Evolutionary conservation across 2,329 filamentous ascomycete genomes (phyloP).

Genomic region (Botrytis cinerea): DNA sequence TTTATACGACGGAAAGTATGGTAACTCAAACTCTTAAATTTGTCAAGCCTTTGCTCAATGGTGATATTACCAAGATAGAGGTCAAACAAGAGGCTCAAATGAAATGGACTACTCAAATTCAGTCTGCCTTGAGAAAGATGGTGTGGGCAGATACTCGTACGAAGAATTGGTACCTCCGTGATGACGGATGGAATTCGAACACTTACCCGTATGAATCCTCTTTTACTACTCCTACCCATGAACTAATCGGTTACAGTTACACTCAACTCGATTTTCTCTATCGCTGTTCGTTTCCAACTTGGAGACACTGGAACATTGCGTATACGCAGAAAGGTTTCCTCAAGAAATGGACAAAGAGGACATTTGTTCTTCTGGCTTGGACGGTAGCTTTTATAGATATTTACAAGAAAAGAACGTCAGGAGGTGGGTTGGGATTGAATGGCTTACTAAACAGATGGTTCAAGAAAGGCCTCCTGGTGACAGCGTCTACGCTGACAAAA

Average conservation of each 20-base stretch:
- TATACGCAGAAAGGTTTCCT: constrained; percentile 52
- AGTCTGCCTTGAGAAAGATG: constrained; percentile 47
- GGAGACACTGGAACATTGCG: constrained; percentile 54
- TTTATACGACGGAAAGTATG: constrained; percentile 59
- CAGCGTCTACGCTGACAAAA: not conserved
- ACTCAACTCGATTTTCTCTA: constrained; percentile 53
- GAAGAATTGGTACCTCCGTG: constrained; percentile 52
- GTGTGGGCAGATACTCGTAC: constrained; percentile 52
- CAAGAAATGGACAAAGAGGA: constrained; percentile 36
- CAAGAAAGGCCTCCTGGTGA: not conserved
- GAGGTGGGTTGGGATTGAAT: not conserved
- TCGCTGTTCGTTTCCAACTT: constrained; percentile 54
- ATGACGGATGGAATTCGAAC: constrained; percentile 51
- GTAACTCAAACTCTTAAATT: constrained; percentile 56
- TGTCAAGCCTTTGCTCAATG: constrained; percentile 52
- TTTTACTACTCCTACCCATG: not conserved
- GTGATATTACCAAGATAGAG: constrained; percentile 49
- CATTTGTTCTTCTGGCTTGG: constrained; percentile 2
- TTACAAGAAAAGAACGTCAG: not conserved
- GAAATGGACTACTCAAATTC: constrained; percentile 50
- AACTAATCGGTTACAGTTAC: constrained; percentile 43
- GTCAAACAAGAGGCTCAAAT: constrained; percentile 52
- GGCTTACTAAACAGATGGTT: not conserved
- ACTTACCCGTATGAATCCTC: constrained; percentile 47
- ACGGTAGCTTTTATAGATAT: not conserved